phyloP scores from a whole-genome alignment of 345 rosid species.

The Xanthoceras sorbifolium region DNA sequence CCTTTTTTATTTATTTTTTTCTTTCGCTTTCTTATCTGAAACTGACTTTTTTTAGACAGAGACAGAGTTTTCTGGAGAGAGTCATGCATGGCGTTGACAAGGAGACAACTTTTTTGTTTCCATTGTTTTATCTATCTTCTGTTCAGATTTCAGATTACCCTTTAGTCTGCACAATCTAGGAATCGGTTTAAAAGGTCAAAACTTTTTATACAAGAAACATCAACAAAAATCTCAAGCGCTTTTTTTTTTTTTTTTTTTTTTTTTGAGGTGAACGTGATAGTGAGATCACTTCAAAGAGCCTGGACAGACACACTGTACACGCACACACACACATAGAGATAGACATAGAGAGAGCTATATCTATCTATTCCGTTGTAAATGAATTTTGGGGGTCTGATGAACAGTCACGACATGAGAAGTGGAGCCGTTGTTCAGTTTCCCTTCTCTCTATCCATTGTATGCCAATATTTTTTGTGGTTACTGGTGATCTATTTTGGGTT shows the following conservation, averaged over 20 bases:
- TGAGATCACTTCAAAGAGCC: conserved; percentile 16
- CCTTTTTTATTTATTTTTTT: background rate
- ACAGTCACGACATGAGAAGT: conserved; percentile 33
- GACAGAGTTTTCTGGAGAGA: conserved; percentile 18
- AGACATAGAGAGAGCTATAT: background rate
- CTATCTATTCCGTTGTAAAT: conserved; percentile 21
- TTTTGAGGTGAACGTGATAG: conserved; percentile 14
- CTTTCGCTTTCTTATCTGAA: background rate
- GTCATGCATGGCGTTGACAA: conserved; percentile 41
- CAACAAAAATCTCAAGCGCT: conserved; percentile 20
- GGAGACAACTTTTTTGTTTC: conserved; percentile 17
- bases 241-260: background rate
- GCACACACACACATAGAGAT: background rate
- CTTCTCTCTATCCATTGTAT: conserved; percentile 50
- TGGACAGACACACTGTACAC: background rate
- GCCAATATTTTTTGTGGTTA: conserved; percentile 6
- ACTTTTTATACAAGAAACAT: conserved; percentile 17
- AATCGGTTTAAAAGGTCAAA: conserved; percentile 21
- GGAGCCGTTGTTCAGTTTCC: conserved; percentile 45
- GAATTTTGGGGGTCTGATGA: conserved; percentile 49
- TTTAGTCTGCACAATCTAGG: conserved; percentile 17
- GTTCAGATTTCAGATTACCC: background rate
- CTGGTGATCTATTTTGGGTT: conserved; percentile 14
- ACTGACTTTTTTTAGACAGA: conserved; percentile 21
- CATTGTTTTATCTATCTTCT: background rate